Conservation (phyloP, 768 basidiomycete genomes). For the button mushroom (Agaricus bisporus) region DNA sequence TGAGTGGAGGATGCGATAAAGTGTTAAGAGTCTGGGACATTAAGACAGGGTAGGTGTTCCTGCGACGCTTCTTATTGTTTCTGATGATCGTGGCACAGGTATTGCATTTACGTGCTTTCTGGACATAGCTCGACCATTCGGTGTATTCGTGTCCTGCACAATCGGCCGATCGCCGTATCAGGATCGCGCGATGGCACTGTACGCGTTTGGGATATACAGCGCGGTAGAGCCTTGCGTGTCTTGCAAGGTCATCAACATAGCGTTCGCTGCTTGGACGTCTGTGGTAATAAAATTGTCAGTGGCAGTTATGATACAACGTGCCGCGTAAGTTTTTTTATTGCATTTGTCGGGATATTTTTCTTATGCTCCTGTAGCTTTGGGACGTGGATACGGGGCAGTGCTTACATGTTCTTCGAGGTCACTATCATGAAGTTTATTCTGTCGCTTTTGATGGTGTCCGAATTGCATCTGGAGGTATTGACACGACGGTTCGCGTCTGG, state of each 20-base stretch:
- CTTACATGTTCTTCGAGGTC: conserved; percentile 73
- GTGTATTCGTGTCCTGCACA: conserved; percentile 83
- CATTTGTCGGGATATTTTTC: not conserved
- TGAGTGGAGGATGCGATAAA: conserved; percentile 93
- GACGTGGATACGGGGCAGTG: conserved; percentile 87
- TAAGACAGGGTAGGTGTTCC: conserved; percentile 59
- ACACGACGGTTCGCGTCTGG: conserved; percentile 94
- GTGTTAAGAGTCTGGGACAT: conserved; percentile 91
- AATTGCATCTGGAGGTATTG: conserved; percentile 83
- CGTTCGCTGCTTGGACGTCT: conserved; percentile 86
- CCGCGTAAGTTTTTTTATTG: conserved; percentile 43
- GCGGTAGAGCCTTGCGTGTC: conserved; percentile 57
- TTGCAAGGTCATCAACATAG: conserved; percentile 75
- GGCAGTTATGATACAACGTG: conserved; percentile 92
- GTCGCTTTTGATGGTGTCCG: conserved; percentile 85
- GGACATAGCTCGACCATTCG: conserved; percentile 91
- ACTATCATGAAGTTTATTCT: conserved; percentile 85
- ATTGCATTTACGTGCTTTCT: conserved; percentile 70
- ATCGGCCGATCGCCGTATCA: conserved; percentile 82
- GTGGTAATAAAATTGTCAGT: conserved; percentile 77
- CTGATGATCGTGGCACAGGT: conserved; percentile 22
- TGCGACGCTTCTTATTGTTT: not conserved
- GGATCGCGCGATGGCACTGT: conserved; percentile 85
- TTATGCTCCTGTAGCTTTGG: conserved; percentile 57
- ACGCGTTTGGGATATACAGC: conserved; percentile 91